Evolutionary conservation across 805 yeast genomes (phyloP), one percentile per base, ranked within the genome.

Genomic region (Millerozyma miso): DNA sequence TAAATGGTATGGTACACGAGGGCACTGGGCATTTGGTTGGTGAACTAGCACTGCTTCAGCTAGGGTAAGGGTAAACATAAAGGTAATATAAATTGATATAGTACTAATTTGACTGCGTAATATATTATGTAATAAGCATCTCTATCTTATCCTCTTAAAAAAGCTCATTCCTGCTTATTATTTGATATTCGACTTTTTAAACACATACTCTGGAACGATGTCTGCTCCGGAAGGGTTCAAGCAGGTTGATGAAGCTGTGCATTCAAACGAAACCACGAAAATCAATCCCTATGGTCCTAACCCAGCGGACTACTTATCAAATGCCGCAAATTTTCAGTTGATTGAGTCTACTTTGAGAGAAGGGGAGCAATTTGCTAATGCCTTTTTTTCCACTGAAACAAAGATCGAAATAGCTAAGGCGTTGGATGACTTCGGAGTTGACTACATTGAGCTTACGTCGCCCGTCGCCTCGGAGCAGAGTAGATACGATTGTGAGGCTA

Each of bases 331-430:
- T 53, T 91, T 90, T 71, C 89, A 91, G 74, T 67, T 91, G 58
- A 91, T 91, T 60, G 99, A 91, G 72, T 87, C 96, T 31, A 91
- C 99, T 3, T 76, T 91, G 45, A 81, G 99, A 73, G 99, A 91
- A 71, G 99, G 99, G 65, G 99, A 91, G 71, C 99, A 91, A 69
- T 91, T 91, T 62, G 97, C 98, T 59, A 91, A 91, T 61, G 96
- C 99, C 3, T 93, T 91, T 69, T 91, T 91, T 74, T 73, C 81
- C 55, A 87, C 96, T 15, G 98, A 88, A 63, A 91, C 87, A 75
- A 91, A 91, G 73, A 88, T 91, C 53, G 96, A 90, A 69, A 91
- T 91, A 51, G 99, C 99, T 57, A 89, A 82, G 73, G 98, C 98
- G 3, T 74, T 91, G 46, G 97, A 91, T 67, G 97, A 90, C 58